Conservation (phyloP, 2,329 filamentous ascomycete genomes). For the Venturia carpophila region DNA sequence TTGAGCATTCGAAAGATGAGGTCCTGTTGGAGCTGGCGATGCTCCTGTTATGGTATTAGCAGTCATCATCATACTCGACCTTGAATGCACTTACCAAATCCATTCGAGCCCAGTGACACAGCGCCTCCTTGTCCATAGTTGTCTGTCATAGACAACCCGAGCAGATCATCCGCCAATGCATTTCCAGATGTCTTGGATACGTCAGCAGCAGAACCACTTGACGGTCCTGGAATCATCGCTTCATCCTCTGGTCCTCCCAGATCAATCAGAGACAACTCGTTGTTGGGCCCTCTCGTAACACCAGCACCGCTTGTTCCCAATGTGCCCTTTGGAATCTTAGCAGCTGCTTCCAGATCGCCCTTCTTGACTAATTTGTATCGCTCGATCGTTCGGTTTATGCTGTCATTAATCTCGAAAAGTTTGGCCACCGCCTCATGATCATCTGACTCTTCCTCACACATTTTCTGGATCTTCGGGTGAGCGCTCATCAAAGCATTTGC, state of each 20-base stretch:
- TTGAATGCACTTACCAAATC: background rate
- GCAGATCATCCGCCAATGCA: slow-evolving; percentile 78
- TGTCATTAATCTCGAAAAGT: slow-evolving; percentile 95
- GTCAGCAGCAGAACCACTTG: slow-evolving; percentile 37
- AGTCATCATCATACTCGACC: slow-evolving; percentile 13
- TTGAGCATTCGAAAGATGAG: slow-evolving; percentile 19
- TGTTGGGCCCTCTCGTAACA: slow-evolving; percentile 57
- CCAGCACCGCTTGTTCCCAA: slow-evolving; percentile 57
- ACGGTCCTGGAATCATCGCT: slow-evolving; percentile 28
- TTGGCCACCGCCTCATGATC: slow-evolving; percentile 94
- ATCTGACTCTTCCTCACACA: slow-evolving; percentile 98
- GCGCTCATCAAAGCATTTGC: slow-evolving; percentile 83
- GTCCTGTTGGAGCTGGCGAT: slow-evolving; percentile 5
- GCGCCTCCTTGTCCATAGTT: slow-evolving; percentile 68
- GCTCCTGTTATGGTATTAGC: background rate
- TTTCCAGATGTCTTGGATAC: slow-evolving; percentile 45
- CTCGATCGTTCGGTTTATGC: slow-evolving; percentile 94
- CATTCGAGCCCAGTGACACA: slow-evolving; percentile 65
- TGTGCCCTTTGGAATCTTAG: slow-evolving; percentile 75
- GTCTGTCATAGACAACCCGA: slow-evolving; percentile 77
- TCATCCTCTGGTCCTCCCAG: slow-evolving; percentile 61
- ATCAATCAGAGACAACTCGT: slow-evolving; percentile 89
- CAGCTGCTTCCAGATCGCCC: slow-evolving; percentile 77
- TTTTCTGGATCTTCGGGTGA: slow-evolving; percentile 97
- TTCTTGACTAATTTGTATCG: slow-evolving; percentile 94